Base-by-base conservation (phyloP, 1,284 basidiomycete genomes). In the Termitomyces sp. region DNA sequence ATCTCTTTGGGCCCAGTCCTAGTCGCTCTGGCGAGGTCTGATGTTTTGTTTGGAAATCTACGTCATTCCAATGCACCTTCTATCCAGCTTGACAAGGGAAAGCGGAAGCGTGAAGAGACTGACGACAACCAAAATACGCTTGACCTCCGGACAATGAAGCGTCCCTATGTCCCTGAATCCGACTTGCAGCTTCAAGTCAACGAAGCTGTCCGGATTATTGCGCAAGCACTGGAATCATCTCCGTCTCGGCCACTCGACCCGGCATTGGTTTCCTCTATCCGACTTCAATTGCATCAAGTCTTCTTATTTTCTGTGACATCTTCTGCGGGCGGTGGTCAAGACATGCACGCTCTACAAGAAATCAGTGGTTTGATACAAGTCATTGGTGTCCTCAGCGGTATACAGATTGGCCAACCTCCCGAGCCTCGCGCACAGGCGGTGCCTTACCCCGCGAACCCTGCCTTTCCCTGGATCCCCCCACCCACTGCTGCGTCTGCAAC, bases 271-370 rank as follows among this genome's bases (percentile, higher is more conserved):
- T 72, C 83, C 8, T 82, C 85, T 45, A 81, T 90, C 33, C 84
- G 86, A 54, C 68, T 80, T 9, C 81, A 81, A 33, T 75, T 90
- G 6, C 86, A 90, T 57, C 86, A 88, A 58, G 73, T 88, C 10
- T 89, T 88, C 65, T 73, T 88, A 24, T 90, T 90, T 64, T 78
- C 84, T 3, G 81, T 88, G 53, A 89, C 86, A 8, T 84, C 81
- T 31, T 79, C 83, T 15, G 71, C 81, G 6, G 71, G 74, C 48
- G 79, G 73, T 10, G 78, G 79, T 17, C 75, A 71, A 21, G 77
- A 79, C 39, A 80, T 78, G 67, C 75, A 79, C 54, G 70, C 75
- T 0, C 69, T 90, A 2, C 86, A 88, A 64, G 88, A 90, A 66
- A 80, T 90, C 42, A 80, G 82, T 42, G 85, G 84, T 9, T 74